These are phyloP conservation scores for Rhypophila decipiens DNA, from an alignment of 495 filamentous ascomycete genomes.

Conservation along the genomic window DNA sequence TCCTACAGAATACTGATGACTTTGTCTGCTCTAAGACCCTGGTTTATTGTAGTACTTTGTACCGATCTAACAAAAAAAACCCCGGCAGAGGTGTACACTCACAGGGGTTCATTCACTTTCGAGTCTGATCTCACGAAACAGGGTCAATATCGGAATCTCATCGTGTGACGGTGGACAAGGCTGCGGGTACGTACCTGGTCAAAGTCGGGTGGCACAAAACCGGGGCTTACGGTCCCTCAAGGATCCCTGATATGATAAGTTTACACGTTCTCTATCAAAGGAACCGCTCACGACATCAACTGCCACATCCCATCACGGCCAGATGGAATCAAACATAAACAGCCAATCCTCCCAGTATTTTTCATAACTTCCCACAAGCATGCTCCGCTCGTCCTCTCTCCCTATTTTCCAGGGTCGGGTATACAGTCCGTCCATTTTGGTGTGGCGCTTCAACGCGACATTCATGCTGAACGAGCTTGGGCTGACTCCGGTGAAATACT, in stretches of 20 bases:
- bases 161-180: too few relatives aligned
- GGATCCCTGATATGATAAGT: neutral
- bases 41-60: too few relatives aligned
- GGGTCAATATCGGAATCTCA: too few relatives aligned
- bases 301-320: constrained; percentile 21
- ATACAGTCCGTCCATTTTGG: constrained; percentile 30
- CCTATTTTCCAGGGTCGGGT: constrained; percentile 38
- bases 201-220: too few relatives aligned
- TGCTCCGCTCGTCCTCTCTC: constrained; percentile 33
- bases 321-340: constrained; percentile 42
- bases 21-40: too few relatives aligned
- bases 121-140: too few relatives aligned
- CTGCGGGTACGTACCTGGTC: too few relatives aligned
- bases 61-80: too few relatives aligned
- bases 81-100: too few relatives aligned
- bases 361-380: constrained; percentile 34
- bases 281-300: neutral
- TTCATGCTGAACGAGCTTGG: constrained; percentile 43
- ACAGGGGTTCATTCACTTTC: too few relatives aligned
- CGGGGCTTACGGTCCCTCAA: too few relatives aligned
- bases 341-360: constrained; percentile 41
- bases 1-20: too few relatives aligned
- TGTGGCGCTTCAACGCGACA: constrained; percentile 35
- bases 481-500: constrained; percentile 38
- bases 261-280: neutral